These are phyloP conservation scores for Mangifera indica DNA, from an alignment of 345 rosid species.

Conservation along the genomic window DNA sequence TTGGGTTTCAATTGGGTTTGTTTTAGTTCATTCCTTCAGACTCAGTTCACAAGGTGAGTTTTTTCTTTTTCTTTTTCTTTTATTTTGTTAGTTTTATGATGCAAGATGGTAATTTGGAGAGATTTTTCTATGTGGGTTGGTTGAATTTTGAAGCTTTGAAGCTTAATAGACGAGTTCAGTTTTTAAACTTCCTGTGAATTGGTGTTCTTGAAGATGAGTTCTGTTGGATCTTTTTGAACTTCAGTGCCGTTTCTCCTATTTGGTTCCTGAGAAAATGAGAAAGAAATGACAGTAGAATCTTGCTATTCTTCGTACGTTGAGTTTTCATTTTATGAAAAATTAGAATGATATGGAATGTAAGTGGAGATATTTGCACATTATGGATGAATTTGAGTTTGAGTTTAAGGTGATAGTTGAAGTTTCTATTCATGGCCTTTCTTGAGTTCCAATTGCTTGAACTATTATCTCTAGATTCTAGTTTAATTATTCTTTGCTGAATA, in stretches of 20 bases:
- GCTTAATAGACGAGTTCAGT: neutral
- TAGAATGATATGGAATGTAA: neutral
- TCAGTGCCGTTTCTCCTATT: constrained; percentile 3
- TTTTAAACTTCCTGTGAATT: neutral
- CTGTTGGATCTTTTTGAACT: constrained; percentile 24
- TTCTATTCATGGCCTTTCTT: neutral
- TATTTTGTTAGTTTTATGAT: neutral
- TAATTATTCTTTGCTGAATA: neutral
- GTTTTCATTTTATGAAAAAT: neutral
- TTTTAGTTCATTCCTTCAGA: neutral
- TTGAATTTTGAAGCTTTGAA: neutral
- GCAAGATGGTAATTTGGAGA: no score
- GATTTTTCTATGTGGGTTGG: no score
- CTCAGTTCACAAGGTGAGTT: constrained; percentile 6
- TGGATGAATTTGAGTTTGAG: neutral
- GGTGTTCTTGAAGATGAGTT: constrained; percentile 20
- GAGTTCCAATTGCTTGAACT: neutral
- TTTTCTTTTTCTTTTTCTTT: neutral
- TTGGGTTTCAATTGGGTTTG: neutral
- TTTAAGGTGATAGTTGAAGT: neutral
- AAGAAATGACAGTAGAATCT: neutral
- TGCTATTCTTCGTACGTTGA: neutral
- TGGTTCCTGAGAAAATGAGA: constrained; percentile 5
- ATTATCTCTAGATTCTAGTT: neutral
- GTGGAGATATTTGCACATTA: neutral